Percentiles rank a stretch among this genome's conserved stretches.
These are phyloP conservation scores for Aegilops bicornis DNA, from an alignment of 176 grass and related monocot genomes.

Conservation along the genomic window DNA sequence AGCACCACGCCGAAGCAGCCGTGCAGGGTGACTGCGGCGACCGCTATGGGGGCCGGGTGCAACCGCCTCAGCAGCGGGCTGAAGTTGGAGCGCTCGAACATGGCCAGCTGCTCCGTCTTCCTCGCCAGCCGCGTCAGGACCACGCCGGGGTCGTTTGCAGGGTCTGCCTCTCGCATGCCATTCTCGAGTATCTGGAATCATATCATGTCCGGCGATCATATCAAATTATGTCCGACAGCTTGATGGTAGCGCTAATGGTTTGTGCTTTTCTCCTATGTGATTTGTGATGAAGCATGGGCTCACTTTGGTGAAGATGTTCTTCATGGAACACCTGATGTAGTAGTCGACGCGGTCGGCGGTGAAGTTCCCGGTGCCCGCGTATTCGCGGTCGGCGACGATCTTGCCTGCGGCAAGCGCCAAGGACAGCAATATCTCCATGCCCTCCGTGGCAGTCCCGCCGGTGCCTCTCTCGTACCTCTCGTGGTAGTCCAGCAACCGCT, in stretches of 20 bases:
- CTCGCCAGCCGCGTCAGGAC: conserved; percentile 62
- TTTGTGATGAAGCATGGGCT: not conserved
- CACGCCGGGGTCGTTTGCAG: conserved; percentile 56
- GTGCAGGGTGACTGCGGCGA: conserved; percentile 71
- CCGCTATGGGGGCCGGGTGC: conserved; percentile 58
- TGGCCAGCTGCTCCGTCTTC: conserved; percentile 66
- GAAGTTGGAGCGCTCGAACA: conserved; percentile 64
- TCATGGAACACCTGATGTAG: conserved; percentile 84
- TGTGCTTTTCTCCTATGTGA: not conserved
- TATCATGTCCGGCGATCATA: not conserved
- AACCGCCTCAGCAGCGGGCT: conserved; percentile 67
- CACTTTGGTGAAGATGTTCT: conserved; percentile 81
- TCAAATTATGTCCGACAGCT: not conserved
- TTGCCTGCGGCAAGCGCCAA: conserved; percentile 51
- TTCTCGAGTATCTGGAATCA: conserved; percentile 61
- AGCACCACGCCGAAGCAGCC: conserved; percentile 81
- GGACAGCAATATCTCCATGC: conserved; percentile 69
- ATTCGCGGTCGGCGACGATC: conserved; percentile 52
- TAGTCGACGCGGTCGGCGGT: conserved; percentile 53
- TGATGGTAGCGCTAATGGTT: not conserved
- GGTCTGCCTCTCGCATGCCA: conserved; percentile 40
- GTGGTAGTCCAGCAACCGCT: conserved; percentile 75
- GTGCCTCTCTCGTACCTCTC: conserved; percentile 54
- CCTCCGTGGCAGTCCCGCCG: conserved; percentile 9
- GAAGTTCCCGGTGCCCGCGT: conserved; percentile 8